Evolutionary conservation across 768 basidiomycete genomes (phyloP).

Genomic region (Pleurotus djamor): DNA sequence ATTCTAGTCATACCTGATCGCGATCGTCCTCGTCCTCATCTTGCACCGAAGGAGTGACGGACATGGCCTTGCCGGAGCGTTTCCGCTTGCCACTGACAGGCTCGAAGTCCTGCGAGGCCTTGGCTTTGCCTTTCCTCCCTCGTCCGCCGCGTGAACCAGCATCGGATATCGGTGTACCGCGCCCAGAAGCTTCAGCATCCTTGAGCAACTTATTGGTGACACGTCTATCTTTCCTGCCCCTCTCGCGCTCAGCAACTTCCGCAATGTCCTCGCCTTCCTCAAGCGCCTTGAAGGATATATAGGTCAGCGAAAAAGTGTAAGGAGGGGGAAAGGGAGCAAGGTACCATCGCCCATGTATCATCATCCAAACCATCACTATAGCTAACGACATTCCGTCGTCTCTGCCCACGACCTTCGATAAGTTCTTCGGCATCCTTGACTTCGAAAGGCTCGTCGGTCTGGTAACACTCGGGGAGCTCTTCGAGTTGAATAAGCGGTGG

Average conservation of each 20-base stretch:
- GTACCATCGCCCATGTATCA: conserved; percentile 87
- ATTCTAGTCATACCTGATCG: conserved; percentile 45
- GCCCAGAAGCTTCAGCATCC: conserved; percentile 58
- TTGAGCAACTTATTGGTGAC: conserved; percentile 55
- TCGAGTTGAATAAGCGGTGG: conserved; percentile 77
- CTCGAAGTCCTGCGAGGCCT: conserved; percentile 33
- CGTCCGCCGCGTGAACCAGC: conserved; percentile 50
- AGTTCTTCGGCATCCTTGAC: conserved; percentile 57
- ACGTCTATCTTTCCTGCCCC: conserved; percentile 66
- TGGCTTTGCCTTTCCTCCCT: conserved; percentile 61
- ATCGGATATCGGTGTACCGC: conserved; percentile 66
- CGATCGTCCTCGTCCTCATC: conserved; percentile 81
- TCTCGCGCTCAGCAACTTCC: conserved; percentile 63
- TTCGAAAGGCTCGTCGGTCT: conserved; percentile 78
- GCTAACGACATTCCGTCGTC: conserved; percentile 79
- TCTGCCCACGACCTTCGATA: conserved; percentile 81
- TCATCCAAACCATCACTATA: conserved; percentile 95
- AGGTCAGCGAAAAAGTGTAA: neutral
- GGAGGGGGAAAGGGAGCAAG: conserved; percentile 16
- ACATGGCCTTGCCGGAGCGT: conserved; percentile 66
- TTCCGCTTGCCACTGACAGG: conserved; percentile 58
- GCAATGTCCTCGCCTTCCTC: conserved; percentile 82
- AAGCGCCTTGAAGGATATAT: conserved; percentile 45
- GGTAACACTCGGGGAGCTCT: conserved; percentile 92
- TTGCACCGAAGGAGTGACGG: conserved; percentile 73